phyloP scores from a whole-genome alignment of 768 basidiomycete species.

The Mycena metata region DNA sequence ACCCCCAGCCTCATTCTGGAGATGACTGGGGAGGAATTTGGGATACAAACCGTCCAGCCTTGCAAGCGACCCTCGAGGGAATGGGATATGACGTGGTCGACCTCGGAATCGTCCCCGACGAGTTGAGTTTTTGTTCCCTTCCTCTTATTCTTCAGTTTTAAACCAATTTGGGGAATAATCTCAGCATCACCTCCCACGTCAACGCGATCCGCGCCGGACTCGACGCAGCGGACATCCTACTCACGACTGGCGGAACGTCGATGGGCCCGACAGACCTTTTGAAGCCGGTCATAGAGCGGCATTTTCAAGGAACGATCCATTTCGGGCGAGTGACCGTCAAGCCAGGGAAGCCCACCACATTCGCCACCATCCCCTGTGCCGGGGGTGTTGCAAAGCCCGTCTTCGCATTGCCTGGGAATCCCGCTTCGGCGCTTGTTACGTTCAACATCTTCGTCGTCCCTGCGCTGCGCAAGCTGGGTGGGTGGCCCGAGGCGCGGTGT shows the following conservation, averaged over 20 bases:
- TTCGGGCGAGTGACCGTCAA: conserved; percentile 90
- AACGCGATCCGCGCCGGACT: conserved; percentile 69
- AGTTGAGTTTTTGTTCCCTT: conserved; percentile 65
- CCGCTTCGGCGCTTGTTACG: conserved; percentile 88
- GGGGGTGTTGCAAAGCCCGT: conserved; percentile 65
- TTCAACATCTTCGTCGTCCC: conserved; percentile 90
- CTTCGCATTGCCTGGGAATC: conserved; percentile 92
- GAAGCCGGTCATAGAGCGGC: conserved; percentile 89
- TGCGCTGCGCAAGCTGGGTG: conserved; percentile 78
- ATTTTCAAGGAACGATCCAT: conserved; percentile 81
- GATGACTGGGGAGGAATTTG: conserved; percentile 78
- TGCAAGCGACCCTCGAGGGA: conserved; percentile 76
- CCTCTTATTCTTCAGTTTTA: background rate
- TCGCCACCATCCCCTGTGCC: conserved; percentile 76
- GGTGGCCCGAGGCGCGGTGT: conserved; percentile 67
- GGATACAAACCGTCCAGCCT: conserved; percentile 89
- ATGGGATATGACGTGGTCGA: conserved; percentile 85
- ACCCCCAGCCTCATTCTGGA: conserved; percentile 47
- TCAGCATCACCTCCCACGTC: conserved; percentile 73
- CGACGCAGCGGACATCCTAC: conserved; percentile 75
- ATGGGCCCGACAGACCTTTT: conserved; percentile 92
- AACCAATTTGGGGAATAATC: too few species aligned
- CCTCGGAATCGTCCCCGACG: conserved; percentile 83
- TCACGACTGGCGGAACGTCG: conserved; percentile 92
- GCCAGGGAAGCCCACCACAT: conserved; percentile 91